Percentiles rank a stretch among this genome's conserved stretches.
phyloP scores from a whole-genome alignment of 768 basidiomycete species.

The Russula earlei region DNA sequence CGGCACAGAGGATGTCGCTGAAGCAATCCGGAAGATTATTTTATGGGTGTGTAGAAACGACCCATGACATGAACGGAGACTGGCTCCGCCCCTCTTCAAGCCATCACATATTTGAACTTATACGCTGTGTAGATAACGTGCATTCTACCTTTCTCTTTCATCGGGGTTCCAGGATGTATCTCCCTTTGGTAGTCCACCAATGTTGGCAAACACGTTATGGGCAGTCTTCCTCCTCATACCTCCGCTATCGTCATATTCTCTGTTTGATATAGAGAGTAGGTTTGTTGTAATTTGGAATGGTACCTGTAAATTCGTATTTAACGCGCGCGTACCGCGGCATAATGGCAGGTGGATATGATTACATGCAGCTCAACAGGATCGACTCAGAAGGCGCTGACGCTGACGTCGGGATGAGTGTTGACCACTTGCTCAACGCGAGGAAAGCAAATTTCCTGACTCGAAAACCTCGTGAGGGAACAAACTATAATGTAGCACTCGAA shows the following conservation, averaged over 20 bases:
- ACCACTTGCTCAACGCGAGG: too few species aligned
- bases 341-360: neutral
- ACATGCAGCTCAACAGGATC: neutral
- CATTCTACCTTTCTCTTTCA: neutral
- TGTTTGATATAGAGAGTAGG: neutral
- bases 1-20: conserved; percentile 56
- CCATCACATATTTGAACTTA: neutral
- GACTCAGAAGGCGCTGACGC: too few species aligned
- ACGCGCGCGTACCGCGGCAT: neutral
- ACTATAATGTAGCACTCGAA: too few species aligned
- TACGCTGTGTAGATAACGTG: neutral
- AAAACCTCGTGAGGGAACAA: too few species aligned
- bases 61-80: conserved; percentile 12
- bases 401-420: too few species aligned
- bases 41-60: conserved; percentile 40
- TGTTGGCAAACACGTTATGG: neutral
- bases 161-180: conserved; percentile 6
- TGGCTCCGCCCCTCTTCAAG: neutral
- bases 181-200: neutral
- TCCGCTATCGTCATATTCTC: neutral
- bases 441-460: too few species aligned
- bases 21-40: conserved; percentile 52
- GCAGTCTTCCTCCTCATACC: neutral
- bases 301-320: neutral
- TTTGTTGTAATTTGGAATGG: neutral